Conservation (phyloP, 768 basidiomycete genomes). For the Leccinellum luteum region DNA sequence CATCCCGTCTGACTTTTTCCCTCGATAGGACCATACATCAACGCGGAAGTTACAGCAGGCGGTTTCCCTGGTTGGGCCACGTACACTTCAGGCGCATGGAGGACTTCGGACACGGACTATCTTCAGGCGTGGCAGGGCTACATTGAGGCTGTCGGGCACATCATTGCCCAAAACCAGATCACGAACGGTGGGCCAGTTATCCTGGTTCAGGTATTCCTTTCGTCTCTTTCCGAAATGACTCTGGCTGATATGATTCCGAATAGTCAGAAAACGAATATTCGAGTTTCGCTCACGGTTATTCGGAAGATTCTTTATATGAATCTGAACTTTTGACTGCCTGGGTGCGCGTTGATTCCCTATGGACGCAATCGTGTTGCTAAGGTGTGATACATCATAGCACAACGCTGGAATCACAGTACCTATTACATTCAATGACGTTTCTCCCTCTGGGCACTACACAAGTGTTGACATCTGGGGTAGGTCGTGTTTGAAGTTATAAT, state of each 20-base stretch:
- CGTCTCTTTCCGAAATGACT: conserved; percentile 29
- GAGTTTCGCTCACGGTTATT: conserved; percentile 32
- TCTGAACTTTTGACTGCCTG: conserved; percentile 31
- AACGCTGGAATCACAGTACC: conserved; percentile 46
- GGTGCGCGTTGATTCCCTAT: conserved; percentile 9
- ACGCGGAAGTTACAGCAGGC: conserved; percentile 33
- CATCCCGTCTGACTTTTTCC: not conserved
- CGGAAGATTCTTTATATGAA: conserved; percentile 45
- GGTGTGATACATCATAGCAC: conserved; percentile 28
- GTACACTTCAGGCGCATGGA: conserved; percentile 47
- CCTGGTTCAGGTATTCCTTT: conserved; percentile 26
- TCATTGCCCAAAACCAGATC: conserved; percentile 55
- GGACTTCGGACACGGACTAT: conserved; percentile 50
- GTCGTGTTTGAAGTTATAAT: not conserved
- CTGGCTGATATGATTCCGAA: not conserved
- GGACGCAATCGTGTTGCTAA: conserved; percentile 1
- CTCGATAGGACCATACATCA: conserved; percentile 26
- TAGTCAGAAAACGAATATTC: conserved; percentile 58
- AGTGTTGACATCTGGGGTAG: conserved; percentile 49
- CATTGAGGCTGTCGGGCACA: conserved; percentile 46
- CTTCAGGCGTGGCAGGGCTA: conserved; percentile 54
- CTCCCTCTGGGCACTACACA: conserved; percentile 44
- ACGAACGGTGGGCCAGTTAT: conserved; percentile 58
- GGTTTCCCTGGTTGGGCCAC: conserved; percentile 60
- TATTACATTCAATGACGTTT: conserved; percentile 47